phyloP scores from a whole-genome alignment of 2,329 filamentous ascomycete species.

The Paecilomyces sp. region DNA sequence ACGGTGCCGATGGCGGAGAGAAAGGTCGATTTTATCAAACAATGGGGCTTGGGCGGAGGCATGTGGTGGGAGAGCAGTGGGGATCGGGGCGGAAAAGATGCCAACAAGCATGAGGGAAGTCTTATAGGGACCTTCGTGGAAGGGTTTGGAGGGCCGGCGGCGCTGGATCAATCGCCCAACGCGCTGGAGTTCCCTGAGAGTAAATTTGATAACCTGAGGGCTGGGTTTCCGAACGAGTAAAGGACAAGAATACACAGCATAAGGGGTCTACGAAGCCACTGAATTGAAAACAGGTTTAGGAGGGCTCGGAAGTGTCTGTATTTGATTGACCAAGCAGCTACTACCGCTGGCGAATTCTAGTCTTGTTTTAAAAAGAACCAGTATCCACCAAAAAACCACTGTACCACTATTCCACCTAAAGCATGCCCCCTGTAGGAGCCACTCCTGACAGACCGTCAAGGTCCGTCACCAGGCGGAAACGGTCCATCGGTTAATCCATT shows the following conservation, averaged over 20 bases:
- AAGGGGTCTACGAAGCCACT: background rate
- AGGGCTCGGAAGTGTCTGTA: background rate
- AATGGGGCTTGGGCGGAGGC: constrained; percentile 65
- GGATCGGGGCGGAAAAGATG: constrained; percentile 54
- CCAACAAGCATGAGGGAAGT: constrained; percentile 43
- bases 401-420: constrained; percentile 4
- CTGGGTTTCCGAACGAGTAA: constrained; percentile 15
- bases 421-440: background rate
- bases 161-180: constrained; percentile 29
- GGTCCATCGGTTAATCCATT: constrained; percentile 15
- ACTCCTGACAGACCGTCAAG: constrained; percentile 1
- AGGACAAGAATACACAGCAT: background rate
- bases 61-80: constrained; percentile 96
- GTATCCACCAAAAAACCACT: constrained; percentile 6
- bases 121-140: constrained; percentile 55
- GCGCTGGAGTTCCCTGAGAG: constrained; percentile 32
- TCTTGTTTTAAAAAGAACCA: constrained; percentile 10
- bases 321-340: constrained; percentile 3
- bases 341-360: background rate
- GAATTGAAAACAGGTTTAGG: background rate
- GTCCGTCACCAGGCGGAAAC: constrained; percentile 9
- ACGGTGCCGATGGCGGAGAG: constrained; percentile 51
- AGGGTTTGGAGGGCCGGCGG: constrained; percentile 21
- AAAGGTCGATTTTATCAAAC: constrained; percentile 66
- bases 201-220: constrained; percentile 32